Base-by-base conservation (phyloP, 164 flowering plant genomes). In the Sedum album region DNA sequence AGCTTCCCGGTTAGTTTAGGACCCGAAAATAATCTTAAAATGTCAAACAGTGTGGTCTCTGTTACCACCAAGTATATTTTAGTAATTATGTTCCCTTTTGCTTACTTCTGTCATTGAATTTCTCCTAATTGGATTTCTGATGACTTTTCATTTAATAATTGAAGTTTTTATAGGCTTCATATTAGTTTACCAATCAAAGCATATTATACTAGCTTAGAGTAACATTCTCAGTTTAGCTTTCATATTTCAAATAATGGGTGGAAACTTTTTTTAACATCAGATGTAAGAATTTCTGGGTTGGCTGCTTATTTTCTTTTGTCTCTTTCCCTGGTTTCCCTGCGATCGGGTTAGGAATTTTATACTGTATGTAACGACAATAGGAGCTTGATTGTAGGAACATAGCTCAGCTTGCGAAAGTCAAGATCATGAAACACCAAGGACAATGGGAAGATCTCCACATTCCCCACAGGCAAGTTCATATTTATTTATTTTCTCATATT, bases 371-470 rank as follows among this genome's bases (percentile, higher is more conserved):
- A 28, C n/a, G 20, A 28, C 8, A 33, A 28, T 57, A 28, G 26
- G 62, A 11, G 8, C 18, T 26, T 57, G 18, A 57, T 8, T 11
- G 49, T 79, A 86, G 90, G 80, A 86, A 84, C 75, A 84, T 84
- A 57, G 83, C 84, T 38, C 82, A 82, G 61, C 82, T 84, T 60
- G 74, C 87, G 31, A 83, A 82, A 72, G 84, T 88, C n/a, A 82
- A 71, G 77, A 73, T 88, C 71, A 82, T 86, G 94, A 86, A 78
- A 73, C 79, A 46, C 42, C 77, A 75, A 42, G 91, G 94, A 71
- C 75, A 73, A 18, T 88, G 94, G 94, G 82, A 84, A 73, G 88
- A 80, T 55, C 88, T 88, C 60, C 25, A 17, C 44, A 76, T 88
- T 70, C 88, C 89, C 67, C 72, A 31, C 76, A 80, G 87, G 94